Base-by-base conservation (phyloP, 2,329 filamentous ascomycete genomes). In the Chaetomium sp. region DNA sequence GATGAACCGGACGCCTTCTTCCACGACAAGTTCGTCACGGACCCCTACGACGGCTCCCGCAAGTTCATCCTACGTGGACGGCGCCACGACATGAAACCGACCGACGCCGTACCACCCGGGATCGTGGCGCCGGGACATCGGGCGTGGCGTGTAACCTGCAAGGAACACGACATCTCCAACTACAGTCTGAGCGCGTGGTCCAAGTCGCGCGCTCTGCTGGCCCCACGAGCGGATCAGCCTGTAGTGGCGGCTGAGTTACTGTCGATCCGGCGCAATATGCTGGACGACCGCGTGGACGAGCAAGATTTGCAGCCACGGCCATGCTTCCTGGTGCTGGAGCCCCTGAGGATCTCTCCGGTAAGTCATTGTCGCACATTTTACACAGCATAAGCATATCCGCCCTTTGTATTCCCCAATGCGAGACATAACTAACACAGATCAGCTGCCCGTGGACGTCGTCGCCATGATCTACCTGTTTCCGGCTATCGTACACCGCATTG, bases 401-500 rank as follows among this genome's bases (percentile, higher is more conserved):
- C 19, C 19, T 27, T 27, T 27, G 19, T 27, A 27, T 27, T 27
- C 19, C 19, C 19, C 19, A 27, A 27, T 3, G 19, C 6, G 10
- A 8, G 14, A 34, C 49, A 14, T 7, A 53, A 49, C 64, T 70
- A 54, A 70, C 50, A 46, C 19, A 7, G 0, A 10, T 6, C 48
- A 91, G 84, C 74, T 97, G 4, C 82, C 89, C 0, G 73, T 82
- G 0, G 74, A 81, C 1, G 72, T 88, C n/a, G 89, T 89, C 1
- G 77, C 81, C 4, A 89, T 89, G 74, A 84, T 82, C 14, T 83
- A 91, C 64, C 76, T 84, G 1, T 85, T 96, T 56, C 92, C 94
- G 0, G 87, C 90, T 0, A 87, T 96, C 41, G 88, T 96, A 40
- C 86, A 90, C 66, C 84, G 90, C 8, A 72, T 96, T 6, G 91